Evolutionary conservation across 345 rosid species (phyloP), one percentile per base, ranked within the genome.

Genomic region (Rhodamnia argentea): DNA sequence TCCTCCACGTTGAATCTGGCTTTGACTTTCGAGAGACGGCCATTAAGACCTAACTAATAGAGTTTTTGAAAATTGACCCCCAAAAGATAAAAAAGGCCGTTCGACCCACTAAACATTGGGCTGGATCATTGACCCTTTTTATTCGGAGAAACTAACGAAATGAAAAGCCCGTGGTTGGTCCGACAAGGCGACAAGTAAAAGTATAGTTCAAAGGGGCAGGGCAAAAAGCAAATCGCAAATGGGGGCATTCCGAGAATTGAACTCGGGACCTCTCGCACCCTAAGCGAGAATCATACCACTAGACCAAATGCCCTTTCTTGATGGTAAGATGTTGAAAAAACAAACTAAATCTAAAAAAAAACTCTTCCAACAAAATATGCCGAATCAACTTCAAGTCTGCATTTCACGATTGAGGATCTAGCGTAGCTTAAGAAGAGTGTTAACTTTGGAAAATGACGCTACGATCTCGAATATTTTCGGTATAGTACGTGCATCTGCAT

Each of bases 261-360:
- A 92, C 95, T 94, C 94, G 92, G 93, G 94, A 92, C 95, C 94
- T 94, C 94, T 95, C 91, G 93, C 93, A 94, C 95, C 95, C 94
- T 91, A 95, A 95, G 95, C 97, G 95, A 94, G 96, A 94, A 95
- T 94, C 94, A 92, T 94, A 89, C 94, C 96, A 94, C 95, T 94
- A 93, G 94, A 94, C 95, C 96, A 94, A 96, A 92, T 90, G 95
- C 95, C 95, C 95, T 32, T 0, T 5, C 47, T 37, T 37, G 40
- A 37, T 37, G 40, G 3, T 37, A 2, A 2, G 40, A 37, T 37
- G 51, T 10, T 8, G 11, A 47, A 10, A 47, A 9, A 47, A 1
- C 11, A 47, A 1, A 37, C 40, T 37, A 37, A 37, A 37, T 2
- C 40, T 37, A 37, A 37, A 37, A 37, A 3, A 37, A 2, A 2